phyloP scores from a whole-genome alignment of 257 asterid species.

The Euphrasia confusa region DNA sequence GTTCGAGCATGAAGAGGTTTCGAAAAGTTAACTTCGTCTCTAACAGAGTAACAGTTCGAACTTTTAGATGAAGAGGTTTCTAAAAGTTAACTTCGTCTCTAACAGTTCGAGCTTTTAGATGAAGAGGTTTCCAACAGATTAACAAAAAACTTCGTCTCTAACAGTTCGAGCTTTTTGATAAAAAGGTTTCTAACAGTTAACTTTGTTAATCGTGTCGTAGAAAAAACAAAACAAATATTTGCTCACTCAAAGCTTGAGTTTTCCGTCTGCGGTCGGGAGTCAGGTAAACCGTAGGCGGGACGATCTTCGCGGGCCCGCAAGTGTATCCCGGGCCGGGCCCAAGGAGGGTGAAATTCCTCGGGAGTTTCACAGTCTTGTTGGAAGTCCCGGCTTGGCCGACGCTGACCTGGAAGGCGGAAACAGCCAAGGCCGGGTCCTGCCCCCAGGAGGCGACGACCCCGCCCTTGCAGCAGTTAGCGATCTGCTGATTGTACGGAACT shows the following conservation, averaged over 20 bases:
- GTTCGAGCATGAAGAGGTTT: too few relatives aligned
- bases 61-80: too few relatives aligned
- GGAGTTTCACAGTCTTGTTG: slow-evolving; percentile 70
- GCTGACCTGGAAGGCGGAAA: slow-evolving; percentile 70
- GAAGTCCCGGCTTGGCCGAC: slow-evolving; percentile 71
- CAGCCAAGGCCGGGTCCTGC: slow-evolving; percentile 59
- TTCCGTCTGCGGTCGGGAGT: slow-evolving; percentile 59
- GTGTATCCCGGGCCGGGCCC: slow-evolving; percentile 80
- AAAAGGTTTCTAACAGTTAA: too few relatives aligned
- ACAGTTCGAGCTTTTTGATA: too few relatives aligned
- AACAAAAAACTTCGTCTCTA: too few relatives aligned
- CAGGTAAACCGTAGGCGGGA: slow-evolving; percentile 56
- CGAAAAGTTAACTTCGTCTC: too few relatives aligned
- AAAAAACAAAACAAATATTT: neutral
- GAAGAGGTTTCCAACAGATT: too few relatives aligned
- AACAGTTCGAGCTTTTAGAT: too few relatives aligned
- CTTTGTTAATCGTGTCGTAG: neutral
- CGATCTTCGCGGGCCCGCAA: slow-evolving; percentile 71
- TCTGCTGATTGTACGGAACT: slow-evolving; percentile 76
- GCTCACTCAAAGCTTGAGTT: slow-evolving; percentile 68
- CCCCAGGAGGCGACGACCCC: slow-evolving; percentile 82
- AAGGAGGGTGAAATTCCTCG: slow-evolving; percentile 51
- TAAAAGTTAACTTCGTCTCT: too few relatives aligned
- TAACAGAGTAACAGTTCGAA: too few relatives aligned
- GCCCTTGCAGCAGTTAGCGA: slow-evolving; percentile 72